phyloP scores from a whole-genome alignment of 2,329 filamentous ascomycete species.

The Orbilia oligospora region DNA sequence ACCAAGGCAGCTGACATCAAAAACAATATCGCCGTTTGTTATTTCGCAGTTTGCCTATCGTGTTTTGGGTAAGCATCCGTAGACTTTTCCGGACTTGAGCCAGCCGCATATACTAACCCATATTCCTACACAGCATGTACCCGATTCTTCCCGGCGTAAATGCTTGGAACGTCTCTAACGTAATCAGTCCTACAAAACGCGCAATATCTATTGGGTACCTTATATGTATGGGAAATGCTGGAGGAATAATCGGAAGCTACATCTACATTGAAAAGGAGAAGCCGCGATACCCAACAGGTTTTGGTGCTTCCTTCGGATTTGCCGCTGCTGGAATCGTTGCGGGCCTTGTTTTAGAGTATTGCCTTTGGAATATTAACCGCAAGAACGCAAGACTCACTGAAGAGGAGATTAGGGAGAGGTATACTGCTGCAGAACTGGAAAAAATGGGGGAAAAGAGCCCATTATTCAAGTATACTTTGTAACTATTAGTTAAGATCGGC shows the following conservation, averaged over 20 bases:
- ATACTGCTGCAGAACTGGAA: constrained; percentile 65
- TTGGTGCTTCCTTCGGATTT: constrained; percentile 65
- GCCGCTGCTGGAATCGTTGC: constrained; percentile 59
- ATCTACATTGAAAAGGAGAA: constrained; percentile 65
- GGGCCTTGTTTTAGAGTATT: constrained; percentile 62
- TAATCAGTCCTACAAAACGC: constrained; percentile 67
- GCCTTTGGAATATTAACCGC: constrained; percentile 63
- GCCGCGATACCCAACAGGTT: constrained; percentile 66
- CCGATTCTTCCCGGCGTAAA: constrained; percentile 68
- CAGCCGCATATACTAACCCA: constrained; percentile 43
- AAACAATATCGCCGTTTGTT: constrained; percentile 68
- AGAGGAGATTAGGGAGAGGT: constrained; percentile 64
- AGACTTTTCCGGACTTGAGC: constrained; percentile 25
- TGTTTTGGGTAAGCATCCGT: constrained; percentile 65
- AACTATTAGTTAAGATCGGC: constrained; percentile 22
- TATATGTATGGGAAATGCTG: constrained; percentile 68
- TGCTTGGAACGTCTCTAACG: constrained; percentile 68
- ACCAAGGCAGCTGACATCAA: constrained; percentile 66
- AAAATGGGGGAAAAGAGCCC: constrained; percentile 66
- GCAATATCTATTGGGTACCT: constrained; percentile 68
- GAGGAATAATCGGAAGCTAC: constrained; percentile 66
- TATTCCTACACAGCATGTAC: constrained; percentile 67
- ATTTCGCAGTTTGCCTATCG: constrained; percentile 69
- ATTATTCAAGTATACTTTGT: constrained; percentile 65
- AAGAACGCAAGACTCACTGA: constrained; percentile 63